A percentile compares a stretch with the other conserved stretches of the same genome.
Evolutionary conservation across 305 asterid species (phyloP).

Genomic region (Nicotiana rustica): DNA sequence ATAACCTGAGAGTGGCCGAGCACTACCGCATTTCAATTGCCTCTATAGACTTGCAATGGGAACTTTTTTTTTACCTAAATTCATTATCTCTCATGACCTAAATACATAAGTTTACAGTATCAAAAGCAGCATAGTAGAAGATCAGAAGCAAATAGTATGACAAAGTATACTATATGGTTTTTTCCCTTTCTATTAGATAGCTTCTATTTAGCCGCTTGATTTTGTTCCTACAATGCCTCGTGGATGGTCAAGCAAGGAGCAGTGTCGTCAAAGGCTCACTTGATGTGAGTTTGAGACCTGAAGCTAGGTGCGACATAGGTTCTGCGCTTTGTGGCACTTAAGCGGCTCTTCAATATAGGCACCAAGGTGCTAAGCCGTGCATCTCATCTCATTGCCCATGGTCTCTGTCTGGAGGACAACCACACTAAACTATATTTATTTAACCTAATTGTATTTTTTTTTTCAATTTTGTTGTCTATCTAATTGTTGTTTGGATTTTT

Average conservation of each 20-base stretch:
- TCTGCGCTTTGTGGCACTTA: neutral
- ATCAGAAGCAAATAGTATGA: neutral
- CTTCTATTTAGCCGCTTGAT: neutral
- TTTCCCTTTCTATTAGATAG: neutral
- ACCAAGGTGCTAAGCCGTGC: neutral
- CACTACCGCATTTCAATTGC: neutral
- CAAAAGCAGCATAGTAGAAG: neutral
- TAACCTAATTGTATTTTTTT: neutral
- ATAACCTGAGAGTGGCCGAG: neutral
- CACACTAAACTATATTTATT: neutral
- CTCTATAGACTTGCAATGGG: neutral
- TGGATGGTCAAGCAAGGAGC: neutral
- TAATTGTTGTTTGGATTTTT: neutral
- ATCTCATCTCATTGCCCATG: neutral
- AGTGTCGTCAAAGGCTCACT: neutral
- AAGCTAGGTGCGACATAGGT: neutral
- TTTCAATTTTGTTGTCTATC: neutral
- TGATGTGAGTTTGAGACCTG: neutral
- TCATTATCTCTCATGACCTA: neutral
- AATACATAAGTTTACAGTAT: neutral
- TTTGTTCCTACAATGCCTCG: neutral
- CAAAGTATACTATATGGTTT: neutral
- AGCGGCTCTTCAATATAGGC: neutral
- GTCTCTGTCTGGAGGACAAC: neutral
- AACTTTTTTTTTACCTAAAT: neutral